These are phyloP conservation scores for Colletotrichum brevisporum DNA, from an alignment of 2,329 filamentous ascomycete genomes.

Conservation along the genomic window DNA sequence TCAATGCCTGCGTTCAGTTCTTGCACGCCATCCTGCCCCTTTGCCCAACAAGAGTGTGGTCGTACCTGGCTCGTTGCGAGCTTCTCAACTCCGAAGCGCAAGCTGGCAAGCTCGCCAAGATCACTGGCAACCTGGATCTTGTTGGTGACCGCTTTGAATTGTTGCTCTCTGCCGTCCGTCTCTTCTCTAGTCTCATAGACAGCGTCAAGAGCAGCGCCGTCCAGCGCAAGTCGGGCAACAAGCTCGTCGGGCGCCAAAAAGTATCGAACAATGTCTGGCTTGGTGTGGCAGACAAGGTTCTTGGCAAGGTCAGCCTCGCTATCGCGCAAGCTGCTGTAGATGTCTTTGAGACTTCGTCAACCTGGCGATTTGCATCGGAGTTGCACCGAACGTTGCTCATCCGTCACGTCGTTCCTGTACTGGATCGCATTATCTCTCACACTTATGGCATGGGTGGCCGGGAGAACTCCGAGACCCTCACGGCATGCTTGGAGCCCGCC, in stretches of 20 bases:
- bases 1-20: conserved; percentile 83
- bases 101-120: conserved; percentile 80
- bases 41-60: conserved; percentile 91
- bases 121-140: conserved; percentile 88
- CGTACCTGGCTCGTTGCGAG: conserved; percentile 85
- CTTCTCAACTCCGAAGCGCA: conserved; percentile 83
- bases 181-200: conserved; percentile 83
- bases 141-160: conserved; percentile 83
- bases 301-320: conserved; percentile 78
- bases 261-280: conserved; percentile 71
- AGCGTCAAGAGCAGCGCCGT: conserved; percentile 81
- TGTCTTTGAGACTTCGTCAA: conserved; percentile 86
- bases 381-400: conserved; percentile 79
- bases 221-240: conserved; percentile 71
- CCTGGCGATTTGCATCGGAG: conserved; percentile 84
- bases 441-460: conserved; percentile 82
- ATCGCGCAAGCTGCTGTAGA: conserved; percentile 85
- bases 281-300: conserved; percentile 82
- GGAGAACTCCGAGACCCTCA: conserved; percentile 60
- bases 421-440: conserved; percentile 79
- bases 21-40: conserved; percentile 79
- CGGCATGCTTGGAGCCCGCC: conserved; percentile 76
- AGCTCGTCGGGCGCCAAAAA: conserved; percentile 62
- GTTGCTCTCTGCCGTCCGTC: conserved; percentile 77
- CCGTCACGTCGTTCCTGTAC: conserved; percentile 75